Conservation (phyloP, 805 yeast species). For the Candida montana region DNA sequence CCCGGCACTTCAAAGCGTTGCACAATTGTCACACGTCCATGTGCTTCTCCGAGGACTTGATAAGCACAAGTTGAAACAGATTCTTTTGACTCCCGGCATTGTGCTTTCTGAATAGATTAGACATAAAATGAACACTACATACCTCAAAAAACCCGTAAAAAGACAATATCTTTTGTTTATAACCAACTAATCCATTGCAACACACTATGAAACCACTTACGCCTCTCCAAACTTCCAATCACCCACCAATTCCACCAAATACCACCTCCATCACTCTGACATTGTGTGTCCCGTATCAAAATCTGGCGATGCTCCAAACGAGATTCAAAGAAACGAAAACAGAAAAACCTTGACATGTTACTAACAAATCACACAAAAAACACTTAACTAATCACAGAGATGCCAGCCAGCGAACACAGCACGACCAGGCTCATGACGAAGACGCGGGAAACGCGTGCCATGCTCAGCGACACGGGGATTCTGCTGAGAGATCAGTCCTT, state of each 20-base stretch:
- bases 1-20: constrained; percentile 63
- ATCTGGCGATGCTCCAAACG: neutral
- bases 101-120: neutral
- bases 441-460: constrained; percentile 19
- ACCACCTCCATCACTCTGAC: no score
- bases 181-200: no score
- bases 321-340: neutral
- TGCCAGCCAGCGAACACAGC: neutral
- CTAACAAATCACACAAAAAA: no score
- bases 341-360: no score
- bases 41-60: constrained; percentile 38
- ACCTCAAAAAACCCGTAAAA: no score
- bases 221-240: no score
- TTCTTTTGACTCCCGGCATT: constrained; percentile 12
- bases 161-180: no score
- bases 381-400: no score
- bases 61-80: neutral
- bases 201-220: no score
- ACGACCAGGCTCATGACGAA: neutral
- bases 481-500: constrained; percentile 27
- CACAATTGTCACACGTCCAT: constrained; percentile 65
- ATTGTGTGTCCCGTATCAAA: no score
- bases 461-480: constrained; percentile 31
- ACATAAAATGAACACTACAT: no score
- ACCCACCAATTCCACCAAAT: no score